Evolutionary conservation across 2,329 filamentous ascomycete genomes (phyloP).

Genomic region (Alternaria gaisen): DNA sequence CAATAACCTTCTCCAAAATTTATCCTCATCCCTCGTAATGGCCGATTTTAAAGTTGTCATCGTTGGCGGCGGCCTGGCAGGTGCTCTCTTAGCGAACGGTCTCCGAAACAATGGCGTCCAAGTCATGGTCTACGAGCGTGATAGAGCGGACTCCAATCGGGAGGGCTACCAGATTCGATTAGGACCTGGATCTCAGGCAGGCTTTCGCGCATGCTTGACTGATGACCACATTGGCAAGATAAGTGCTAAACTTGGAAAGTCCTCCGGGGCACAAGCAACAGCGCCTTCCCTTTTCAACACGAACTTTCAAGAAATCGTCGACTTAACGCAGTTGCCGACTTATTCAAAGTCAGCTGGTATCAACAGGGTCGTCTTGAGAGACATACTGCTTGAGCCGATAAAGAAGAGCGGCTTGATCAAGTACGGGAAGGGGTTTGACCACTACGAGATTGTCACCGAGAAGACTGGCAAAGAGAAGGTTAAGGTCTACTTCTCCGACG

Average conservation of each 20-base stretch:
- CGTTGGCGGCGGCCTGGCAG: slow-evolving; percentile 7
- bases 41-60: slow-evolving; percentile 13
- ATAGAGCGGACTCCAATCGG: slow-evolving; percentile 2
- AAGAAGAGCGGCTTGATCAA: background rate
- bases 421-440: background rate
- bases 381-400: background rate
- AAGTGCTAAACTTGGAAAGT: slow-evolving; percentile 1
- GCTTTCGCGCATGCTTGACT: slow-evolving; percentile 8
- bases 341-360: background rate
- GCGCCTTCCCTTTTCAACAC: slow-evolving; percentile 5
- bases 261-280: background rate
- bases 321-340: background rate
- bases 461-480: background rate
- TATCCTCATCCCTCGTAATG: background rate
- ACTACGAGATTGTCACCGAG: background rate
- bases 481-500: slow-evolving; percentile 1
- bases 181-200: slow-evolving; percentile 3
- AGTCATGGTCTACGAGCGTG: slow-evolving; percentile 8
- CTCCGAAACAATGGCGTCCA: slow-evolving; percentile 8
- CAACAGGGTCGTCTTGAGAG: background rate
- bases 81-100: slow-evolving; percentile 12
- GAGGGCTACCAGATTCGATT: slow-evolving; percentile 17
- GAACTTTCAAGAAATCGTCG: slow-evolving; percentile 1
- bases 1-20: background rate
- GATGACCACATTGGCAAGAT: background rate